Conservation (phyloP, 495 filamentous ascomycete genomes). For the Neurospora discreta region DNA sequence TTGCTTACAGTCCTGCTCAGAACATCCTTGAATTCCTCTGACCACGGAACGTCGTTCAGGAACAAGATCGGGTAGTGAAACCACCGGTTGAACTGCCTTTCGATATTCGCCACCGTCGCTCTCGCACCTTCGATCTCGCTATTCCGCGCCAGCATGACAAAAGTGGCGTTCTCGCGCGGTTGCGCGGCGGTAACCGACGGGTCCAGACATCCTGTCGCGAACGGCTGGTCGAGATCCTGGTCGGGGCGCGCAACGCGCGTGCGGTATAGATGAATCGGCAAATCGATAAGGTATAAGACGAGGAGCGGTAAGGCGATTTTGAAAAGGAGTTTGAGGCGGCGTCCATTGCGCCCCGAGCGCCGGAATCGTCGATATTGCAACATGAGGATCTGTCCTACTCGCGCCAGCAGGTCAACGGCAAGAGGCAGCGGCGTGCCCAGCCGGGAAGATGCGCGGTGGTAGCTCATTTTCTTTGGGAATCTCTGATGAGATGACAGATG, state of each 20-base stretch:
- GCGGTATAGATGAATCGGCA: conserved; percentile 16
- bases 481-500: background rate
- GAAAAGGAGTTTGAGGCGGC: background rate
- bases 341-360: background rate
- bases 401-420: background rate
- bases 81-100: conserved; percentile 95
- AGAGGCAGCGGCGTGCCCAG: background rate
- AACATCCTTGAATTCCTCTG: conserved; percentile 69
- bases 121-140: conserved; percentile 85
- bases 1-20: conserved; percentile 77
- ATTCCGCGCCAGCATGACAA: conserved; percentile 90
- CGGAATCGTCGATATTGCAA: background rate
- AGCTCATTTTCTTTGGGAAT: background rate
- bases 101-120: conserved; percentile 82
- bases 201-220: conserved; percentile 31
- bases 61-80: conserved; percentile 96
- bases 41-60: conserved; percentile 83
- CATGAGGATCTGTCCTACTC: background rate
- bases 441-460: background rate
- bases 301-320: background rate
- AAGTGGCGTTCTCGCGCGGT: conserved; percentile 76
- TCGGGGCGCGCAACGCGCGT: conserved; percentile 21
- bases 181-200: conserved; percentile 31
- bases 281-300: conserved; percentile 14
- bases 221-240: conserved; percentile 31